Evolutionary conservation across 345 rosid genomes (phyloP).

Genomic region (Citrus inodora): DNA sequence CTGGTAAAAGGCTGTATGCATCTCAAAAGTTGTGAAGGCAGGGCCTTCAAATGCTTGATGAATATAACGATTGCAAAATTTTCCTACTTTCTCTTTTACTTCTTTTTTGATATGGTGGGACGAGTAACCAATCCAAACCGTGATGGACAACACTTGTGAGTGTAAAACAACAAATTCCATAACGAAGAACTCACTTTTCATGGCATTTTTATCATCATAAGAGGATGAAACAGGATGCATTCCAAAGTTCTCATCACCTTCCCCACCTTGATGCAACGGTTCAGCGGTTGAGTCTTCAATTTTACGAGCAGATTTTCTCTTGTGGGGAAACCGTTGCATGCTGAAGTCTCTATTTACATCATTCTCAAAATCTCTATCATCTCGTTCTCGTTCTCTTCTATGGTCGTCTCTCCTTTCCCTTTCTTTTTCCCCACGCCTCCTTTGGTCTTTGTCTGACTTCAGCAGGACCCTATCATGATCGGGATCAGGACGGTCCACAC

Average conservation of each 20-base stretch:
- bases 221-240: conserved; percentile 46
- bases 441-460: conserved; percentile 64
- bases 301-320: conserved; percentile 36
- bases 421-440: conserved; percentile 65
- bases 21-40: not conserved
- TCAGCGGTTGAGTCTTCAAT: conserved; percentile 50
- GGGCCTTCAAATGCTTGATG: not conserved
- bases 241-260: conserved; percentile 55
- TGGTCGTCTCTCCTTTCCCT: conserved; percentile 71
- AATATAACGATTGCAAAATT: not conserved
- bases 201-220: conserved; percentile 65
- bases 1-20: not conserved
- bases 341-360: conserved; percentile 57
- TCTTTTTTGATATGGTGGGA: not conserved
- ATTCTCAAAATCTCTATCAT: conserved; percentile 55
- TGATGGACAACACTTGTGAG: not conserved
- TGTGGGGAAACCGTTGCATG: conserved; percentile 53
- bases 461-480: conserved; percentile 54
- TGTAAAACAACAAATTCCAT: not conserved
- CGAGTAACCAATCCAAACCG: not conserved
- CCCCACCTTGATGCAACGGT: conserved; percentile 54
- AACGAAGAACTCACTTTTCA: conserved; percentile 42
- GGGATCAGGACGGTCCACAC: conserved; percentile 51
- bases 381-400: conserved; percentile 51
- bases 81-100: not conserved